Conservation (phyloP, 208 protist species). For the Angomonas deanei region DNA sequence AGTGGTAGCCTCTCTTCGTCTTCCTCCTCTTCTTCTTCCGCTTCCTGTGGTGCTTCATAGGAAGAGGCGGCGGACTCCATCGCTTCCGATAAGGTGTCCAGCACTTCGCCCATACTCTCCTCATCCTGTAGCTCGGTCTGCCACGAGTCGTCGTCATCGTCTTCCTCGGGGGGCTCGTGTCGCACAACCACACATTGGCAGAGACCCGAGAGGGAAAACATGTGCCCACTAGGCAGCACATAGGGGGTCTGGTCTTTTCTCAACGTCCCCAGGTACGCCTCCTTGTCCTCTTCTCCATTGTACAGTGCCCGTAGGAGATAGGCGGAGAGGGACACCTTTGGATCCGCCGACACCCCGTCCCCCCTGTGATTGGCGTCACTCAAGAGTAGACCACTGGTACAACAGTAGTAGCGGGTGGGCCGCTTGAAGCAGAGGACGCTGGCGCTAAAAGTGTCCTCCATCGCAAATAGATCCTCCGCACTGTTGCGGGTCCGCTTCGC, state of each 20-base stretch:
- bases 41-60: no score
- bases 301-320: not conserved
- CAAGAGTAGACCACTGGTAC: not conserved
- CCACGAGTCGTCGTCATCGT: not conserved
- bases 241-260: not conserved
- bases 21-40: not conserved
- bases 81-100: no score
- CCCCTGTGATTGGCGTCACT: not conserved
- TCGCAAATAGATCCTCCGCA: constrained; percentile 53
- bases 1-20: no score
- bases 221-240: not conserved
- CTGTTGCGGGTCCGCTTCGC: constrained; percentile 7
- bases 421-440: constrained; percentile 63
- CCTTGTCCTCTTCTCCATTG: not conserved
- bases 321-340: not conserved
- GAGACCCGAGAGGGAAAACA: not conserved
- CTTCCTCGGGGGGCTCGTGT: not conserved
- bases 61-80: no score
- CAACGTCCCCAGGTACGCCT: not conserved
- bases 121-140: no score
- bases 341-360: not conserved
- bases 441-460: constrained; percentile 62
- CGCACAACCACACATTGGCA: not conserved
- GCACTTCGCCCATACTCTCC: no score
- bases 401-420: constrained; percentile 71